Evolutionary conservation across 1,284 basidiomycete species (phyloP), one percentile per base, ranked within the genome.

Genomic region (Ganoderma leucocontextum): DNA sequence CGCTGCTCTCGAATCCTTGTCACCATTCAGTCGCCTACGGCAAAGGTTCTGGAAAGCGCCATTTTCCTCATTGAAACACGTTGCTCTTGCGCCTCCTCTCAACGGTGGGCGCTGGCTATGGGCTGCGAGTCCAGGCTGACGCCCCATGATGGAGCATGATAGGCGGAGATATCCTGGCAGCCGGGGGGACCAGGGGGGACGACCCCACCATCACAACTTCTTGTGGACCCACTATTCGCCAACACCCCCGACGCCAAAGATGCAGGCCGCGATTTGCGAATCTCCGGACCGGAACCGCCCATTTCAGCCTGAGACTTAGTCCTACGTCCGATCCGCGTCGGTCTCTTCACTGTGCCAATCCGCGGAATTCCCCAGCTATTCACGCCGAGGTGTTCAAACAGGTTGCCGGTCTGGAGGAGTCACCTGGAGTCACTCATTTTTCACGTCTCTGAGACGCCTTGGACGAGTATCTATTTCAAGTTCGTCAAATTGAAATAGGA

Each of bases 161-260:
- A 65, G 64, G 64, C 64, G 64, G 64, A 65, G 59, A 60, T 60
- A 58, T n/a, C 36, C 15, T 58, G 19, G 19, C n/a, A 38, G 35
- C 55, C 55, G 52, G 52, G 9, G 4, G 29, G 55, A 36, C n/a
- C n/a, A n/a, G n/a, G n/a, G n/a, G n/a, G n/a, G n/a, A n/a, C n/a
- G n/a, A n/a, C 35, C 36, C 35, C 19, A 7, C 15, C 35, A 35
- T 35, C 15, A 35, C 10, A n/a, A n/a, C 35, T 22, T 36, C 36
- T 33, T 22, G 55, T 58, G 55, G 55, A 58, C 36, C 35, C 55
- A 58, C 55, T 58, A 19, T 55, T 55, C 53, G 29, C 36, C 36
- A 36, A 58, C 55, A 33, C 22, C 10, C 38, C 35, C 33, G 25
- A 55, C 33, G 55, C 35, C 10, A 35, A 19, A 64, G 55, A 59